phyloP scores from a whole-genome alignment of 306 rosid genomes.

The Luffa aegyptiaca region DNA sequence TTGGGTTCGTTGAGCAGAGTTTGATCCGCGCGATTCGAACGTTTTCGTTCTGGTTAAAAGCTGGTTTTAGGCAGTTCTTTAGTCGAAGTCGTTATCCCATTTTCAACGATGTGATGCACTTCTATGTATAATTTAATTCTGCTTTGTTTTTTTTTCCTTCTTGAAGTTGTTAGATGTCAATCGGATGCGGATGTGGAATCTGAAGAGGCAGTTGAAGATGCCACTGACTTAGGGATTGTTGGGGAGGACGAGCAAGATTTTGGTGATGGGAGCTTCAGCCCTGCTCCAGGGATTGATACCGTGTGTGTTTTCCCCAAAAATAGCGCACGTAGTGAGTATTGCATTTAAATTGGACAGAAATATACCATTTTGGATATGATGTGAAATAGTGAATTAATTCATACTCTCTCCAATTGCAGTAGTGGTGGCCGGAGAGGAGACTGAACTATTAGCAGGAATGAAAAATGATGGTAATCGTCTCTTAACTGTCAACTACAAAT shows the following conservation, averaged over 20 bases:
- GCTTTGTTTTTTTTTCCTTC: background rate
- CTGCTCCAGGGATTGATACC: slow-evolving; percentile 76
- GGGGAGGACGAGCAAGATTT: slow-evolving; percentile 71
- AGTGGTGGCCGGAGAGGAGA: slow-evolving; percentile 81
- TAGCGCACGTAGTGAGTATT: slow-evolving; percentile 44
- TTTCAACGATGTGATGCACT: background rate
- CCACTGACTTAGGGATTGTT: slow-evolving; percentile 61
- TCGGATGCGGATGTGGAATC: slow-evolving; percentile 37
- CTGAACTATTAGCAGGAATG: slow-evolving; percentile 72
- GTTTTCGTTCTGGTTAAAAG: background rate
- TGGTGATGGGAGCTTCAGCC: slow-evolving; percentile 44
- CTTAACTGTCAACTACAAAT: background rate
- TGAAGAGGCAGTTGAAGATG: slow-evolving; percentile 45
- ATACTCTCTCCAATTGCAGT: slow-evolving; percentile 36
- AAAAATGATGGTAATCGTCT: slow-evolving; percentile 66
- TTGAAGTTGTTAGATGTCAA: slow-evolving; percentile 66
- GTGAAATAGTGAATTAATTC: background rate
- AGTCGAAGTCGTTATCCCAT: background rate
- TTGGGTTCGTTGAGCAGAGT: background rate
- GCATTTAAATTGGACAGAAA: background rate
- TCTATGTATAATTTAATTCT: background rate
- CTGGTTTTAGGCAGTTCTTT: background rate
- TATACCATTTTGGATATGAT: background rate
- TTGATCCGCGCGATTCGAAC: background rate
- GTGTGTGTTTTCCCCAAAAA: slow-evolving; percentile 70